Base-by-base conservation (phyloP, 1,139 yeast species). In the Hansenula anomala region DNA sequence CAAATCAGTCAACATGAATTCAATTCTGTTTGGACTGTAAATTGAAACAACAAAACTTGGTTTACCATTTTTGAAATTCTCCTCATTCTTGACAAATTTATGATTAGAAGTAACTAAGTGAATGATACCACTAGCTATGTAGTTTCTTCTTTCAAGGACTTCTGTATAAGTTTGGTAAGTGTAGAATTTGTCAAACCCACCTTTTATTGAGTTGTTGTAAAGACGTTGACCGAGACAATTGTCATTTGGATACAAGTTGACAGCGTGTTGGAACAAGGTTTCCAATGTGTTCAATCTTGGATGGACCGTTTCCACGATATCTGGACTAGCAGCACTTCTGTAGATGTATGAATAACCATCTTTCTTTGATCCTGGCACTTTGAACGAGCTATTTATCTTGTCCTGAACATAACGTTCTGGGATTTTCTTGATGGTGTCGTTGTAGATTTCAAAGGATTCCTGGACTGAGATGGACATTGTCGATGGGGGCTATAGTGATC, bases 1-100 rank as follows among this genome's bases (percentile, higher is more conserved):
- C 46, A 78, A 54, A 55, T 80, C 87, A 13, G 81, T 57, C 22
- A 78, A 53, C n/a, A 68, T 59, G 86, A 87, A 80, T 49, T 79
- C 81, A 18, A 65, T 58, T 35, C 75, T 59, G 56, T 80, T 80
- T 34, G 72, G 69, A 17, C 81, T 69, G 53, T 71, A 72, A 18
- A 80, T 51, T 2, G 78, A 65, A 14, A 78, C 77, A 25, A 74
- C 60, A 49, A 76, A 77, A 26, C 63, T 63, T 23, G 34, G 34
- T 16, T 31, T 31, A 6, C 34, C 34, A 14, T 22, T 19, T 26
- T 29, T 22, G 6, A 41, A 38, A 4, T 20, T n/a, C 19, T 32
- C 11, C 31, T 62, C 61, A 32, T 60, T 39, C 33, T 28, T 13
- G 33, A 30, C 12, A 14, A 12, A 17, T 14, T 29, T 18, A 4